A percentile compares a stretch with the other conserved stretches of the same genome.
phyloP scores from a whole-genome alignment of 129 eudicot species.

The Artemisia argyi region DNA sequence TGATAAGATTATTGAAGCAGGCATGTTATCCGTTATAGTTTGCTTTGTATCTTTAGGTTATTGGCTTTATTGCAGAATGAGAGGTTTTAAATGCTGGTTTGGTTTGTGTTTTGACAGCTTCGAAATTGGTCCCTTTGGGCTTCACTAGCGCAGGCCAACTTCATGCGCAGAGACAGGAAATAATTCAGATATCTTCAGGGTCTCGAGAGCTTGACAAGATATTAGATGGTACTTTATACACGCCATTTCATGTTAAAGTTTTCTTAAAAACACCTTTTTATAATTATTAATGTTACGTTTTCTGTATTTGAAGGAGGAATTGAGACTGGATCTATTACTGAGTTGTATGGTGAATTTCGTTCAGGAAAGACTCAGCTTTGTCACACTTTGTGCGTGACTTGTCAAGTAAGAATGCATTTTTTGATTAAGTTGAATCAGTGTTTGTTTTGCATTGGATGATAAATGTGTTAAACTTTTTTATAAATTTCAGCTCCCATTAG shows the following conservation, averaged over 20 bases:
- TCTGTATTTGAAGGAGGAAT: constrained; percentile 59
- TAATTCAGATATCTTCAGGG: constrained; percentile 91
- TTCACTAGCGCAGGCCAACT: constrained; percentile 92
- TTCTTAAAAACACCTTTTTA: neutral
- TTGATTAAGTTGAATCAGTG: neutral
- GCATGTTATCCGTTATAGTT: constrained; percentile 28
- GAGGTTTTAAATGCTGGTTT: neutral
- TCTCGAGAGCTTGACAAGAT: constrained; percentile 92
- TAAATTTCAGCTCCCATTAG: constrained; percentile 73
- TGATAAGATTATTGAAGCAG: constrained; percentile 96
- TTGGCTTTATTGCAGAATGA: neutral
- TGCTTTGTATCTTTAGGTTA: neutral
- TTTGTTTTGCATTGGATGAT: neutral
- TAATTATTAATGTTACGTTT: constrained; percentile 8
- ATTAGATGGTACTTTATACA: constrained; percentile 53
- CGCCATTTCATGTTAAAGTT: neutral
- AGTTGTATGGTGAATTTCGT: constrained; percentile 86
- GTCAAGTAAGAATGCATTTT: constrained; percentile 57
- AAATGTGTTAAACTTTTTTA: constrained; percentile 9
- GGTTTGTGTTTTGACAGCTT: constrained; percentile 51
- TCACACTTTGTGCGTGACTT: constrained; percentile 90
- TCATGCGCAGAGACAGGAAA: constrained; percentile 84
- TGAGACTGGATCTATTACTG: constrained; percentile 94
- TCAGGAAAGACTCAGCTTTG: constrained; percentile 99
- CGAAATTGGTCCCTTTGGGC: constrained; percentile 92